These are phyloP conservation scores for Omphalea diandra DNA, from an alignment of 441 rosid species.

Conservation along the genomic window DNA sequence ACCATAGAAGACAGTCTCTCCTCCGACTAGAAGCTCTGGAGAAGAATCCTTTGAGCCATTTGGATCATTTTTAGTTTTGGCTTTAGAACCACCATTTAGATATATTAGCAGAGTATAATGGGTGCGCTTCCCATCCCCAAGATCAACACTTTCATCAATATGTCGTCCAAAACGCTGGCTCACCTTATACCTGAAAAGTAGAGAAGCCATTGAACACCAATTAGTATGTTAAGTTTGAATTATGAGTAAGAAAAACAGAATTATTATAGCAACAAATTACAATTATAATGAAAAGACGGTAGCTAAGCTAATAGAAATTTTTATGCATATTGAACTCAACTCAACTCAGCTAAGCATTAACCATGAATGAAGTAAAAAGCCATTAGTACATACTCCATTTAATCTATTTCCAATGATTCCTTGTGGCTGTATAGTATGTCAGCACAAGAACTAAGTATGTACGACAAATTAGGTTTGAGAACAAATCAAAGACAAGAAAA, in stretches of 20 bases:
- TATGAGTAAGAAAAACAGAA: too few relatives aligned
- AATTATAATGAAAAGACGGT: too few relatives aligned
- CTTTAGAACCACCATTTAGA: conserved; percentile 63
- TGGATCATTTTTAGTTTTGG: conserved; percentile 42
- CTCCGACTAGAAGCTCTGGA: conserved; percentile 65
- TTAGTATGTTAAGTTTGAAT: background rate
- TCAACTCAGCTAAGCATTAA: background rate
- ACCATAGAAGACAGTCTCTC: conserved; percentile 92
- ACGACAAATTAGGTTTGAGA: too few relatives aligned
- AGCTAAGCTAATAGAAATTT: background rate
- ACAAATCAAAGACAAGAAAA: conserved; percentile 10
- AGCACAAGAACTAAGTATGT: too few relatives aligned
- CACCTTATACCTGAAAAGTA: conserved; percentile 59
- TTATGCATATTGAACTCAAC: background rate
- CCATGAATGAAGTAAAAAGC: too few relatives aligned
- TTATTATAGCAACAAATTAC: too few relatives aligned
- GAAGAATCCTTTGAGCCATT: conserved; percentile 40
- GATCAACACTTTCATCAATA: conserved; percentile 82
- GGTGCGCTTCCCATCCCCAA: conserved; percentile 71
- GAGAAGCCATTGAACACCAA: conserved; percentile 7
- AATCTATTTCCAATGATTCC: too few relatives aligned
- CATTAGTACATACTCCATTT: too few relatives aligned
- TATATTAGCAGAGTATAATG: conserved; percentile 83
- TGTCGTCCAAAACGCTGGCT: conserved; percentile 89
- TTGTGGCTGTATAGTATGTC: too few relatives aligned